These are phyloP conservation scores for Dorcoceras hygrometricum DNA, from an alignment of 257 asterid species.

Conservation along the genomic window DNA sequence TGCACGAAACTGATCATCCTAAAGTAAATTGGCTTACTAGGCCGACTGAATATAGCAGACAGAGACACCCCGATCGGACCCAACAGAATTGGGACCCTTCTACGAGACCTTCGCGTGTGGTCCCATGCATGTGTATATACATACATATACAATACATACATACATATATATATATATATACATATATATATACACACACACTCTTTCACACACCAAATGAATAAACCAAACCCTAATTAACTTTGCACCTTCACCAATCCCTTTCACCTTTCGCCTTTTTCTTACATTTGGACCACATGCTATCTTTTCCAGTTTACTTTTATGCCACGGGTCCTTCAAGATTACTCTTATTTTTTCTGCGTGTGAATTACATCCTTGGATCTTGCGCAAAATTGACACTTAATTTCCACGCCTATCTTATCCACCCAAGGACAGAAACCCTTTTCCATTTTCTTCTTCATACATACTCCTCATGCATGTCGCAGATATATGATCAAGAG, in stretches of 20 bases:
- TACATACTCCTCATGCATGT: constrained; percentile 16
- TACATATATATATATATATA: too few species aligned
- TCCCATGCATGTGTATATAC: constrained; percentile 17
- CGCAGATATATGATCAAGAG: not conserved
- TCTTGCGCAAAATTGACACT: constrained; percentile 42
- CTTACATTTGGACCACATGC: constrained; percentile 61
- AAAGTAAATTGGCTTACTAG: not conserved
- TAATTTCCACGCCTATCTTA: constrained; percentile 28
- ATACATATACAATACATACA: too few species aligned
- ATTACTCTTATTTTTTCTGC: constrained; percentile 23
- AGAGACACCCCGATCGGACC: constrained; percentile 22
- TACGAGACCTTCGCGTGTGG: constrained; percentile 33
- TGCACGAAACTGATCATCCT: constrained; percentile 1
- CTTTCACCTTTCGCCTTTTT: constrained; percentile 29
- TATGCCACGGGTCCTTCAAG: constrained; percentile 28
- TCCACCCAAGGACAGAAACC: constrained; percentile 22
- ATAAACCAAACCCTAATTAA: constrained; percentile 39
- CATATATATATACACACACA: not conserved
- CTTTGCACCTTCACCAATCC: constrained; percentile 31
- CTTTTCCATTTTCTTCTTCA: constrained; percentile 17
- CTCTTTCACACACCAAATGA: constrained; percentile 14
- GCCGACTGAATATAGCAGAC: not conserved
- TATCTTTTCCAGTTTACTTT: not conserved
- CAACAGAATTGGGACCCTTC: constrained; percentile 29
- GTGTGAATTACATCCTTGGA: constrained; percentile 31